These are phyloP conservation scores for Falciphora oryzae DNA, from an alignment of 2,329 filamentous ascomycete species.

Conservation along the genomic window DNA sequence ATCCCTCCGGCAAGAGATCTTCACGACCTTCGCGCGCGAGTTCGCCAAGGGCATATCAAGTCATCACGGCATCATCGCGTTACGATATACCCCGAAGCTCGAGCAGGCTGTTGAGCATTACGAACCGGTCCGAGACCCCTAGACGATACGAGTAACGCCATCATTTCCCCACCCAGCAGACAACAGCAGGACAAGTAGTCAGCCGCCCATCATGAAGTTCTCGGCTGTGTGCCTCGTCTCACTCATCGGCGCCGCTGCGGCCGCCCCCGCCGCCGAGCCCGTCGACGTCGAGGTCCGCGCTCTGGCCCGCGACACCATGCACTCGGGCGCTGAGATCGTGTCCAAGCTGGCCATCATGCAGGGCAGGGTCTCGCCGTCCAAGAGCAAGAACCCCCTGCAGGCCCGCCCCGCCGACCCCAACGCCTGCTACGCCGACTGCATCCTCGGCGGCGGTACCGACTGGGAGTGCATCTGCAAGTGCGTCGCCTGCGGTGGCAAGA, in stretches of 20 bases:
- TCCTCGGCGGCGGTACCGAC: conserved; percentile 9
- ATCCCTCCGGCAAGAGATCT: background rate
- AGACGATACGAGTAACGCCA: background rate
- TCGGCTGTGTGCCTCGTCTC: background rate
- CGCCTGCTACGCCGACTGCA: conserved; percentile 10
- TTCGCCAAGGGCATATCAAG: background rate
- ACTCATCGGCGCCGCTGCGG: background rate
- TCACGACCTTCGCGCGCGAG: background rate
- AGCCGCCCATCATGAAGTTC: background rate
- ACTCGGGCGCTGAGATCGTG: conserved; percentile 5
- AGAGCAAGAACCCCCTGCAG: background rate
- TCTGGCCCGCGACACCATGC: background rate
- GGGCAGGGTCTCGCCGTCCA: background rate
- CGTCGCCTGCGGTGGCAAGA: conserved; percentile 8
- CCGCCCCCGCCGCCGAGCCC: conserved; percentile 3
- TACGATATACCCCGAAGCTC: background rate
- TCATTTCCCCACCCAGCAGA: background rate
- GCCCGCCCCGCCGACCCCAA: conserved; percentile 6
- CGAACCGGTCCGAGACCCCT: background rate
- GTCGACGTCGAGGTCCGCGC: background rate
- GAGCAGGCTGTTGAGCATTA: background rate
- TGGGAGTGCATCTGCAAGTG: conserved; percentile 11
- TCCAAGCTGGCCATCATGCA: background rate
- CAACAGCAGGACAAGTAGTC: background rate
- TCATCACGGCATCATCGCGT: background rate